Evolutionary conservation across 495 filamentous ascomycete species (phyloP), one percentile per base, ranked within the genome.

Genomic region (Annulohypoxylon moriforme): DNA sequence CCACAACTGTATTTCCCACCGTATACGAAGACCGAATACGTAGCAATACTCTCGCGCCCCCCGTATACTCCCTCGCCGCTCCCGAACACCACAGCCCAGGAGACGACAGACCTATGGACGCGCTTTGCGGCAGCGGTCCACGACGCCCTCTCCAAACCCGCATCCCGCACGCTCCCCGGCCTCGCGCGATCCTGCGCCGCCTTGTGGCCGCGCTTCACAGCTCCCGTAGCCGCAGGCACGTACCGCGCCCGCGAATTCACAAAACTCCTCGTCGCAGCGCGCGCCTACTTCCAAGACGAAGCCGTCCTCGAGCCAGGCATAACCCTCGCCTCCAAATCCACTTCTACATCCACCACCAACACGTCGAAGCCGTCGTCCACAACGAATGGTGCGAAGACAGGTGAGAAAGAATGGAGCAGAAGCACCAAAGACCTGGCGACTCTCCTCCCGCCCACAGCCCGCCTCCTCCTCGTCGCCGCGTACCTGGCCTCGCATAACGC

Each of bases 401-500:
- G 24, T 47, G 42, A 64, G 60, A 36, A 67, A 55, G 58, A 42
- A 29, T 33, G 58, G 22, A 62, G 49, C 52, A 47, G 38, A 16
- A 63, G 70, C 38, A 60, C 52, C 16, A 72, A 75, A 3, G 79
- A 78, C 69, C 74, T 81, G 0, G 78, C 84, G 1, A 29, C 76
- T 69, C 85, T 86, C 27, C 85, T 98, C 24, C 93, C 94, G 10
- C 91, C 93, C 70, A 93, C 92, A 75, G 90, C 96, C 20, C 91
- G 93, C 49, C 83, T 93, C 40, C 87, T 98, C 63, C 86, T 99
- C 13, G 87, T 95, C 38, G 92, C 94, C 53, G 90, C 94, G 20
- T 99, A 97, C 80, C 88, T 99, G 4, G 93, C 95, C 66, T 97
- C 94, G 3, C 92, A 94, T 82, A 98, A 93, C 75, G 89, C 92